These are phyloP conservation scores for Lachancea fermentati DNA, from an alignment of 805 yeast genomes.

Conservation along the genomic window DNA sequence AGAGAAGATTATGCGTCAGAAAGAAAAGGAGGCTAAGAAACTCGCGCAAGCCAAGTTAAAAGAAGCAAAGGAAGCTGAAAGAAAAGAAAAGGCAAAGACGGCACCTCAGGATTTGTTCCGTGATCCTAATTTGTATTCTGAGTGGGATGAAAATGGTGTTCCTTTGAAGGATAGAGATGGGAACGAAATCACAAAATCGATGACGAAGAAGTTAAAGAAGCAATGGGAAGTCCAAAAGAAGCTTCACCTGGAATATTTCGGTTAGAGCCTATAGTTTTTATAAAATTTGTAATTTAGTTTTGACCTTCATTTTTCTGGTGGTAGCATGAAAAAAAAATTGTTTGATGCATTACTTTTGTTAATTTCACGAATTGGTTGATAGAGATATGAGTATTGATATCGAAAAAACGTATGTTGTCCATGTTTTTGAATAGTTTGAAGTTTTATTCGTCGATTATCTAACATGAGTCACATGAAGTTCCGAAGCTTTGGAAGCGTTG, in stretches of 20 bases:
- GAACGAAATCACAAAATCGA: slow-evolving; percentile 79
- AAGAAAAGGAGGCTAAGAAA: slow-evolving; percentile 54
- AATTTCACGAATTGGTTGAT: too few relatives aligned
- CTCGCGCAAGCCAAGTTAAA: slow-evolving; percentile 48
- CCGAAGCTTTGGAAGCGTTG: slow-evolving; percentile 38
- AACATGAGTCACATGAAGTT: neutral
- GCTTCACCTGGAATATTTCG: slow-evolving; percentile 61
- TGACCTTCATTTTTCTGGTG: too few relatives aligned
- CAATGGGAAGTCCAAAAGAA: slow-evolving; percentile 76
- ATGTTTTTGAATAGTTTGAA: too few relatives aligned
- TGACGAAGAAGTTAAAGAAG: slow-evolving; percentile 75
- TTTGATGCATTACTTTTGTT: too few relatives aligned
- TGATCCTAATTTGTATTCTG: slow-evolving; percentile 48
- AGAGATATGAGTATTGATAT: too few relatives aligned
- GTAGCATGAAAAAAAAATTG: too few relatives aligned
- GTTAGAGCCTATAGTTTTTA: too few relatives aligned
- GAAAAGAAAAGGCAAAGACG: slow-evolving; percentile 58
- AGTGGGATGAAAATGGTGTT: slow-evolving; percentile 81
- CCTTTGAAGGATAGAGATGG: slow-evolving; percentile 77
- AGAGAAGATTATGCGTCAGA: slow-evolving; percentile 49
- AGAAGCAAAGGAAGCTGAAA: slow-evolving; percentile 59
- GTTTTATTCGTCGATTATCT: too few relatives aligned
- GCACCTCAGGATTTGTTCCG: slow-evolving; percentile 72
- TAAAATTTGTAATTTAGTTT: too few relatives aligned
- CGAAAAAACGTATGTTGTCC: slow-evolving; percentile 2